phyloP scores from a whole-genome alignment of 2,329 filamentous ascomycete genomes.

The Drechslera avenae region DNA sequence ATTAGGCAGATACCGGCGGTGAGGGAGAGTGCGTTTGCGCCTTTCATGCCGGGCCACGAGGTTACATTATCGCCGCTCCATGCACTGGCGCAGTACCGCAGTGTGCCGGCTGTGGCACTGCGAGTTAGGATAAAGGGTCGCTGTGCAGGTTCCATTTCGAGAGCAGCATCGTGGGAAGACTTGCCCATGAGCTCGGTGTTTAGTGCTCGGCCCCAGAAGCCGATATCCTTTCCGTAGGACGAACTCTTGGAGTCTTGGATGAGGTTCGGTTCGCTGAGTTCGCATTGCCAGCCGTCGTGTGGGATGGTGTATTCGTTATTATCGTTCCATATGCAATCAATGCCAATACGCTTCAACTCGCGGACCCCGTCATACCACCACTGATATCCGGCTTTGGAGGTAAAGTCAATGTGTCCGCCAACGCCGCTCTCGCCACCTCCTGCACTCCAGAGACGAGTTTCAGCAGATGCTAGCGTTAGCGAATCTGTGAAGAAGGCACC shows the following conservation, averaged over 20 bases:
- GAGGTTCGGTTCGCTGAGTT: conserved; percentile 54
- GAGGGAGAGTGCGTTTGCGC: conserved; percentile 70
- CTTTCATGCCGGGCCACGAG: conserved; percentile 74
- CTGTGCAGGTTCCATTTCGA: conserved; percentile 62
- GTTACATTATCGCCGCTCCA: conserved; percentile 79
- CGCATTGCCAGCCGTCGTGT: conserved; percentile 68
- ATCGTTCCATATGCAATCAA: conserved; percentile 79
- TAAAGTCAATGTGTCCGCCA: conserved; percentile 76
- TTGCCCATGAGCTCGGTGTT: conserved; percentile 75
- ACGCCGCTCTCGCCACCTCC: conserved; percentile 72
- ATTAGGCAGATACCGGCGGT: conserved; percentile 71
- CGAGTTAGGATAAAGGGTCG: conserved; percentile 72
- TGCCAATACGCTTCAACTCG: conserved; percentile 65
- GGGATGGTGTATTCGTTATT: conserved; percentile 76
- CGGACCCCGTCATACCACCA: conserved; percentile 75
- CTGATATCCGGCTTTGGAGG: conserved; percentile 66
- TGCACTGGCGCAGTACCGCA: conserved; percentile 71
- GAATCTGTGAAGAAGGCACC: conserved; percentile 69
- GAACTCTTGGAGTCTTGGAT: conserved; percentile 38
- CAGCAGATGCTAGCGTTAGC: conserved; percentile 53
- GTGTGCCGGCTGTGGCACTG: conserved; percentile 71
- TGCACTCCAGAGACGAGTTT: conserved; percentile 72
- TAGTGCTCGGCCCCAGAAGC: conserved; percentile 71
- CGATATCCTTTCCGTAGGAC: conserved; percentile 57
- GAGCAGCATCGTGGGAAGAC: conserved; percentile 69